Percentiles rank a stretch among this genome's conserved stretches.
phyloP scores from a whole-genome alignment of 495 filamentous ascomycete genomes.

The Neurospora sp. region DNA sequence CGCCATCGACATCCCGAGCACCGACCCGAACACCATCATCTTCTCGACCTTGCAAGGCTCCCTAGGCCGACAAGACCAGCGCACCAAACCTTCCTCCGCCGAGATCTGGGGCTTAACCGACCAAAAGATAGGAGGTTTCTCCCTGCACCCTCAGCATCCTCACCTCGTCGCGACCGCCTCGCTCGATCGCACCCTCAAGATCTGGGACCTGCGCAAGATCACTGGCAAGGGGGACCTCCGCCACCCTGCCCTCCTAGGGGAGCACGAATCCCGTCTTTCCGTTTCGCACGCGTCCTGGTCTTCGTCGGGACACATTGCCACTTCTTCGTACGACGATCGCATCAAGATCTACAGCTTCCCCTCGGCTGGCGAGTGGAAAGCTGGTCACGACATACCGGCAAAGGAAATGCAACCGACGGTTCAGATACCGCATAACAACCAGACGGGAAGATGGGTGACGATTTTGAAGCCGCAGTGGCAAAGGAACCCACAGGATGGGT shows the following conservation, averaged over 20 bases:
- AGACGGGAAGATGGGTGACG: constrained; percentile 69
- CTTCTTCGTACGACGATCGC: constrained; percentile 87
- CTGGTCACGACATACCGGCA: constrained; percentile 47
- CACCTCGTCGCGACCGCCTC: constrained; percentile 86
- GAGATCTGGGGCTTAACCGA: constrained; percentile 71
- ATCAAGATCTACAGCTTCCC: constrained; percentile 82
- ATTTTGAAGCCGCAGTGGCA: constrained; percentile 95
- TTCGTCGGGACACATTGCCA: constrained; percentile 70
- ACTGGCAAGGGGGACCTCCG: constrained; percentile 38
- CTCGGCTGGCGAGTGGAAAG: constrained; percentile 51
- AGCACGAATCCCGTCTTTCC: constrained; percentile 71
- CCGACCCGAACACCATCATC: constrained; percentile 63
- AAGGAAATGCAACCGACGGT: constrained; percentile 57
- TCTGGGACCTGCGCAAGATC: constrained; percentile 90
- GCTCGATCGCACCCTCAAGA: constrained; percentile 75
- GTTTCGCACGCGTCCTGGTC: constrained; percentile 90
- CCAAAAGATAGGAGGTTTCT: constrained; percentile 95
- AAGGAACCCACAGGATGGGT: constrained; percentile 56
- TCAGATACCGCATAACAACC: constrained; percentile 80
- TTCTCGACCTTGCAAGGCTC: constrained; percentile 79
- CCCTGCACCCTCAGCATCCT: constrained; percentile 61
- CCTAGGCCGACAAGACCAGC: constrained; percentile 70
- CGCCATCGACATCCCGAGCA: constrained; percentile 62
- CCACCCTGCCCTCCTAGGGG: constrained; percentile 58
- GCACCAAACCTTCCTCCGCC: constrained; percentile 41